Base-by-base conservation (phyloP, 352 stramenopile genomes). In the Phytophthora pini region DNA sequence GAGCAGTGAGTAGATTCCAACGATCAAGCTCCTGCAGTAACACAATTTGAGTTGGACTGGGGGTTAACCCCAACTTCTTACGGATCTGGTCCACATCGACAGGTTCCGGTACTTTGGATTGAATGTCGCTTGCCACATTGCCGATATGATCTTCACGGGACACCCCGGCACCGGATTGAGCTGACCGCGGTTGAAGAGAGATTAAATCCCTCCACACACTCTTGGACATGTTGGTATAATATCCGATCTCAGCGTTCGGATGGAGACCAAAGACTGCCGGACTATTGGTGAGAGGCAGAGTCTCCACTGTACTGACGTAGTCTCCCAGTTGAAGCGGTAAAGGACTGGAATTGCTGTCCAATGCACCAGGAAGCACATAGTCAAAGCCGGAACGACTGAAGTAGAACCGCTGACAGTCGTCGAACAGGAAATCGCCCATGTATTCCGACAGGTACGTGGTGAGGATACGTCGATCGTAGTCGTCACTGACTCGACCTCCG, bases 371-470 rank as follows among this genome's bases (percentile, higher is more conserved):
- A 13, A 98, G 70, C 4, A 89, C 85, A 66, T 98, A 99, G 52
- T 98, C 94, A 61, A 95, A 98, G n/a, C 94, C 94, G 0, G 89
- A 97, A 9, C 84, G 82, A 41, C 85, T 97, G 61, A 98, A 99
- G 79, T 84, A 98, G 70, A 98, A 98, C 13, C 82, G 84, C 57
- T 98, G 89, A 60, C 86, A 98, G 54, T 98, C 87, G 61, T 98
- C 93, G 46, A 98, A 98, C 7, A 99, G 74, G 53, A 99, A 98
- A 71, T 98, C 95, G 41, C 95, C 95, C 95, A 98, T 98, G 80
- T 98, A 98, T 72, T 98, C 94, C 40, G 94, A 89, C 36, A 98
- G 66, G 57, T 97, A 97, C 7, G 94, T 98, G 11, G 84, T 90
- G 47, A 98, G 84, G 26, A 99, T 96, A n/a, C 96, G 89, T 15